Evolutionary conservation across 768 basidiomycete genomes (phyloP).

Genomic region (Boletus vermiculosoides): DNA sequence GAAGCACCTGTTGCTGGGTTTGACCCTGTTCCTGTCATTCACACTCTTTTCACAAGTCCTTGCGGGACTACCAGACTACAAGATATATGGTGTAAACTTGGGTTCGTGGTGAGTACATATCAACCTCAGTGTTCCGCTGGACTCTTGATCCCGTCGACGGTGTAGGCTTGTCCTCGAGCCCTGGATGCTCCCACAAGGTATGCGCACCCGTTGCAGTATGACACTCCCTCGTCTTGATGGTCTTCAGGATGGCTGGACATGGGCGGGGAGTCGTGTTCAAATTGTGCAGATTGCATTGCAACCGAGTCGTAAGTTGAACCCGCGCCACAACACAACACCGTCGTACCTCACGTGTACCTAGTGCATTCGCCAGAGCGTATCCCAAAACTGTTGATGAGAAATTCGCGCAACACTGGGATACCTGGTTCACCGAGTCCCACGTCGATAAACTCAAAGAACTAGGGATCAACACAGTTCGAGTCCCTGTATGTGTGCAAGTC

Average conservation of each 20-base stretch:
- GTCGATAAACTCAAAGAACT: constrained; percentile 50
- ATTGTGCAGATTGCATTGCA: constrained; percentile 62
- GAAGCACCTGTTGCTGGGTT: constrained; percentile 14
- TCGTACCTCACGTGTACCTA: constrained; percentile 25
- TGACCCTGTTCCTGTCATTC: constrained; percentile 16
- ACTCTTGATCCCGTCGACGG: constrained; percentile 3
- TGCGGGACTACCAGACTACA: constrained; percentile 31
- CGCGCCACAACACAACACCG: too few relatives aligned
- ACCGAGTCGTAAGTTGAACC: constrained; percentile 57
- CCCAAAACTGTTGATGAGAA: constrained; percentile 55
- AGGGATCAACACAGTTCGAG: constrained; percentile 74
- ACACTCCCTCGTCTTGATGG: neutral
- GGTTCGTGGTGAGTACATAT: constrained; percentile 54
- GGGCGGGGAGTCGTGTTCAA: constrained; percentile 63
- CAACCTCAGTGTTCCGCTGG: neutral
- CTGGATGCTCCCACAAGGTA: constrained; percentile 81
- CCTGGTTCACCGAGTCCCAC: constrained; percentile 70
- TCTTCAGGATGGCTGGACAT: constrained; percentile 63
- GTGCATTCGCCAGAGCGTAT: constrained; percentile 59
- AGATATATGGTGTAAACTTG: constrained; percentile 72
- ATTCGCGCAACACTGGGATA: constrained; percentile 66
- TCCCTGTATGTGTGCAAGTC: constrained; percentile 53
- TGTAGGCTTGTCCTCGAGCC: constrained; percentile 72
- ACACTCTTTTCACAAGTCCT: constrained; percentile 17
- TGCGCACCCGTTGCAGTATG: neutral